Conservation (phyloP, 2,329 filamentous ascomycete species). For the Penicillium sp. region DNA sequence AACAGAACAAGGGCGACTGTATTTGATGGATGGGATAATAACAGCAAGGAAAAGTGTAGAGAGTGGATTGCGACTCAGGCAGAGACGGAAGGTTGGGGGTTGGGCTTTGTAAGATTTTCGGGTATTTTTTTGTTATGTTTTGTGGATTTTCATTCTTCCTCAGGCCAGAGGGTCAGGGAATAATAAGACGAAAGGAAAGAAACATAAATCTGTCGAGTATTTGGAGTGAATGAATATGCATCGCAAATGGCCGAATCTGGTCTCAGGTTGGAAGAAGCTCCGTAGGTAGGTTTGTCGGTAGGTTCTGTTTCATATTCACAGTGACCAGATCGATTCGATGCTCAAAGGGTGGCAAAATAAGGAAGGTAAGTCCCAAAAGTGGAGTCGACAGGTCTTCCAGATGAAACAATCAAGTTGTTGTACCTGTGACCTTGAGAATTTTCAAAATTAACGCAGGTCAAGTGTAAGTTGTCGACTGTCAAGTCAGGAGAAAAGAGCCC, state of each 20-base stretch:
- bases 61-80: conserved; percentile 17
- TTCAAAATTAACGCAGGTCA: not conserved
- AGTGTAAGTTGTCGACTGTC: conserved; percentile 3
- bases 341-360: conserved; percentile 10
- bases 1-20: conserved; percentile 5
- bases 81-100: not conserved
- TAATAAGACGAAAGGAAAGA: conserved; percentile 16
- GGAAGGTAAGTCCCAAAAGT: conserved; percentile 15
- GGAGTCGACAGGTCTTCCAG: conserved; percentile 10
- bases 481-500: conserved; percentile 18
- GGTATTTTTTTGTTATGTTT: conserved; percentile 12
- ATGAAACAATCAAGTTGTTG: not conserved
- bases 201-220: conserved; percentile 8
- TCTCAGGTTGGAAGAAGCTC: not conserved
- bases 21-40: conserved; percentile 8
- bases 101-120: conserved; percentile 4
- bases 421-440: not conserved
- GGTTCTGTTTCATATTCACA: not conserved
- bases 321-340: conserved; percentile 2
- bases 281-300: not conserved
- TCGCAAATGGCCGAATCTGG: not conserved
- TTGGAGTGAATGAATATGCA: conserved; percentile 15
- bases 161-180: not conserved
- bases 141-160: conserved; percentile 1
- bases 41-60: conserved; percentile 22